Conservation (phyloP, 1,284 basidiomycete genomes). For the Pascua sp. region DNA sequence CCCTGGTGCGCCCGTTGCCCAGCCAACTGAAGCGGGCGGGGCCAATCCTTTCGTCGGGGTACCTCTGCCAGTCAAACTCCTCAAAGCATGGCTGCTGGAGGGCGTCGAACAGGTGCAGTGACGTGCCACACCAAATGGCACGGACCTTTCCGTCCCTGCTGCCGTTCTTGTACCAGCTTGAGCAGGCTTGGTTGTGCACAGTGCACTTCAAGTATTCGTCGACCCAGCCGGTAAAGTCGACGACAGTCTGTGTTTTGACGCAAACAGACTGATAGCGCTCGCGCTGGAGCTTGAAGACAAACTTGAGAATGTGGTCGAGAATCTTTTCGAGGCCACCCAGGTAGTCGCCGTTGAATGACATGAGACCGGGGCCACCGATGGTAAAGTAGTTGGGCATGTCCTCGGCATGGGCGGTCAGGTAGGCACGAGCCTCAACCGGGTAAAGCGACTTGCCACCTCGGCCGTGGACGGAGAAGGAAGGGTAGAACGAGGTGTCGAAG, state of each 20-base stretch:
- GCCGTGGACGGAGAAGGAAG: constrained; percentile 26
- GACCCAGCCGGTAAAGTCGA: constrained; percentile 5
- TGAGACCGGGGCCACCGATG: constrained; percentile 1
- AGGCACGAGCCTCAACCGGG: constrained; percentile 5
- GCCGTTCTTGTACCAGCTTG: constrained; percentile 9
- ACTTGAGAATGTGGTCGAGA: constrained; percentile 8
- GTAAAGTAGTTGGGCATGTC: constrained; percentile 12
- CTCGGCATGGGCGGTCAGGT: constrained; percentile 9
- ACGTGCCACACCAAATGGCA: constrained; percentile 6
- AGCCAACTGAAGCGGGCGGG: constrained; percentile 5
- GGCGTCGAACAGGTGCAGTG: constrained; percentile 5
- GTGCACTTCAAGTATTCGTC: constrained; percentile 7
- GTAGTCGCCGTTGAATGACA: constrained; percentile 7
- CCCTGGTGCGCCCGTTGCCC: constrained; percentile 7
- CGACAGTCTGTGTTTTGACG: constrained; percentile 4
- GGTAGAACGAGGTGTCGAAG: constrained; percentile 35
- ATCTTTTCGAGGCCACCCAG: constrained; percentile 9
- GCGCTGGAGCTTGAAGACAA: constrained; percentile 11
- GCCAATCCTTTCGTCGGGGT: constrained; percentile 7
- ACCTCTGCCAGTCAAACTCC: constrained; percentile 24
- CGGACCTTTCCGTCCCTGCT: constrained; percentile 6
- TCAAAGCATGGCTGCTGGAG: constrained; percentile 8
- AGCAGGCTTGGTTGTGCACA: constrained; percentile 1
- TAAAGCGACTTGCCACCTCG: constrained; percentile 2
- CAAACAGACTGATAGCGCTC: constrained; percentile 5